Evolutionary conservation across 768 basidiomycete species (phyloP), one percentile per base, ranked within the genome.

Genomic region (Ramaria rubella): DNA sequence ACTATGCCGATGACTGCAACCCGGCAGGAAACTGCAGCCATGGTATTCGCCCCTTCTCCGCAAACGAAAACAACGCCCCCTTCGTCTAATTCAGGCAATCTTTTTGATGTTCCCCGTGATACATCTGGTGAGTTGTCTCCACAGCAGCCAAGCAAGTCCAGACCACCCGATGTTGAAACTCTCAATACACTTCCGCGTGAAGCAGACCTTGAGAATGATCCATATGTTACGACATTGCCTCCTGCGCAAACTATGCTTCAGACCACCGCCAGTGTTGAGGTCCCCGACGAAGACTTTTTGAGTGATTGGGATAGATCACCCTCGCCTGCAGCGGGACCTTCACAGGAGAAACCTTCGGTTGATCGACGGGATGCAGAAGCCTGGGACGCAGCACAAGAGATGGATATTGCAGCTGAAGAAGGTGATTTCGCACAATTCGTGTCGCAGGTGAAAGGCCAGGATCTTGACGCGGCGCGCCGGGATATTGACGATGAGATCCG

Each of bases 401-500:
- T 93, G 77, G 86, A 90, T 62, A 75, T 80, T 2, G 80, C 80
- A 42, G 83, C 80, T 0, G 90, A 94, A 69, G 87, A 87, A 62
- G 83, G 87, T 43, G 92, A 94, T 65, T 98, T 94, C 72, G 94
- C 87, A n/a, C 80, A 81, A 9, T 95, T 98, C 65, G 71, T 97
- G 58, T 91, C 94, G 1, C 86, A 93, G 63, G 86, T 99, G 61
- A 91, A 92, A 67, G 91, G 90, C 7, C 83, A 81, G 58, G 83
- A 94, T 65, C 69, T 98, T 48, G 85, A 89, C 33, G 78, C 83
- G 40, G 88, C 95, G 40, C 79, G 86, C 55, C 77, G 78, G 52
- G 96, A 98, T 70, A 94, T 98, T 43, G 91, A 96, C 67, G 86
- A 87, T 46, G 96, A 99, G 69, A 92, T 99, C 58, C 77, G 77